Base-by-base conservation (phyloP, 2,329 filamentous ascomycete genomes). In the Aschersonia sp. region DNA sequence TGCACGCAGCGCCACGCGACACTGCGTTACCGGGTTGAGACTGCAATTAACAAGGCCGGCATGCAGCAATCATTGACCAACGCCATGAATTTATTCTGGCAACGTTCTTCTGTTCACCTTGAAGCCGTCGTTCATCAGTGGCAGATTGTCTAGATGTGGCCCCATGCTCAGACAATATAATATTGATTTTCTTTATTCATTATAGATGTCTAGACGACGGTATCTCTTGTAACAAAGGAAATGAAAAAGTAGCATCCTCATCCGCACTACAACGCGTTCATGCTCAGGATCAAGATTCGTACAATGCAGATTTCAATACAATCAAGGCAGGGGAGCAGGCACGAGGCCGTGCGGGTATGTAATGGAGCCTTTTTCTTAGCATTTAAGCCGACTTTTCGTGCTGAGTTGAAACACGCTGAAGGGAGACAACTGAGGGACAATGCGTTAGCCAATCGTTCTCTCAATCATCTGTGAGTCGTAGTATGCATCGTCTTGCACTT, bases 341-440 rank as follows among this genome's bases (percentile, higher is more conserved):
- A 50, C 55, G 60, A 59, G 53, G 56, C 55, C 57, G 49, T 22
- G 58, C 60, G 63, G 63, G 60, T 66, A 68, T 66, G 63, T 63
- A 60, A 57, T 54, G 58, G 56, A 47, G 49, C 52, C 57, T 51
- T 48, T 39, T 30, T 11, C 45, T 43, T 22, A 22, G 22, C 57
- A 60, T 64, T 65, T 83, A 89, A 67, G 80, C 73, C 56, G 80
- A 85, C 76, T 89, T 90, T 75, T 94, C 87, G 73, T 94, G 87
- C 70, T 92, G 85, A 52, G 85, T 92, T 48, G 87, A 90, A 56
- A 92, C 85, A 68, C 87, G 85, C 73, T 94, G 86, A 65, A 94
- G 76, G 51, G 85, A 88, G 62, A 94, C 85, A 64, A 92, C 85
- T 87, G 59, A 53, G 39, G 5, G 50, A 62, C 57, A 5, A 12